Evolutionary conservation across 2,329 filamentous ascomycete species (phyloP).

Genomic region (Tolypocladium ovalisporum): DNA sequence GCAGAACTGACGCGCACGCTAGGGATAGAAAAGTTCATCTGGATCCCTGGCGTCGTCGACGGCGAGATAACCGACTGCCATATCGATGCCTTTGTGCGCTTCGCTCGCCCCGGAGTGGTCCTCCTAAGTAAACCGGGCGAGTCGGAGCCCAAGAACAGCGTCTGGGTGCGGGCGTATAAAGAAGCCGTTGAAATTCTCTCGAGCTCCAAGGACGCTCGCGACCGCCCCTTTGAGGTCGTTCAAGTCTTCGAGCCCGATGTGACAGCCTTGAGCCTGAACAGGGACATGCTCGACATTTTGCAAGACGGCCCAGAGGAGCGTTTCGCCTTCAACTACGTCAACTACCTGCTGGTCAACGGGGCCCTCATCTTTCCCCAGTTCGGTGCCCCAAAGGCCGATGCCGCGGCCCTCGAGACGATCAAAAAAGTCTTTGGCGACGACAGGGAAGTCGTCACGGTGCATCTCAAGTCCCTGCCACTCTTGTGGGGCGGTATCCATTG

Average conservation of each 20-base stretch:
- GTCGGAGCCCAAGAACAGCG: background rate
- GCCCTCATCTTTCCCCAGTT: slow-evolving; percentile 17
- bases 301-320: background rate
- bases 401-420: slow-evolving; percentile 9
- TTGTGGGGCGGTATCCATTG: slow-evolving; percentile 17
- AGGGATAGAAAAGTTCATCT: slow-evolving; percentile 15
- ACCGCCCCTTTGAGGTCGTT: slow-evolving; percentile 10
- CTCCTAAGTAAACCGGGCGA: slow-evolving; percentile 11
- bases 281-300: background rate
- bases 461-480: slow-evolving; percentile 8
- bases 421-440: background rate
- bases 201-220: slow-evolving; percentile 8
- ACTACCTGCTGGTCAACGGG: slow-evolving; percentile 16
- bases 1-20: slow-evolving; percentile 9
- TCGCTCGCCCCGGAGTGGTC: slow-evolving; percentile 12
- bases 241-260: slow-evolving; percentile 13
- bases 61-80: slow-evolving; percentile 17
- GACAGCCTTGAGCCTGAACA: background rate
- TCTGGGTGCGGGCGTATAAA: slow-evolving; percentile 10
- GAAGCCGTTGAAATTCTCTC: slow-evolving; percentile 10
- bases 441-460: slow-evolving; percentile 9
- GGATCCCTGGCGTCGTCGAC: slow-evolving; percentile 12
- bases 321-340: slow-evolving; percentile 12
- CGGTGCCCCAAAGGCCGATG: slow-evolving; percentile 11
- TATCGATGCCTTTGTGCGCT: slow-evolving; percentile 16